Evolutionary conservation across 192 early-diverging fungal species (phyloP).

Genomic region (Backusella sp.): DNA sequence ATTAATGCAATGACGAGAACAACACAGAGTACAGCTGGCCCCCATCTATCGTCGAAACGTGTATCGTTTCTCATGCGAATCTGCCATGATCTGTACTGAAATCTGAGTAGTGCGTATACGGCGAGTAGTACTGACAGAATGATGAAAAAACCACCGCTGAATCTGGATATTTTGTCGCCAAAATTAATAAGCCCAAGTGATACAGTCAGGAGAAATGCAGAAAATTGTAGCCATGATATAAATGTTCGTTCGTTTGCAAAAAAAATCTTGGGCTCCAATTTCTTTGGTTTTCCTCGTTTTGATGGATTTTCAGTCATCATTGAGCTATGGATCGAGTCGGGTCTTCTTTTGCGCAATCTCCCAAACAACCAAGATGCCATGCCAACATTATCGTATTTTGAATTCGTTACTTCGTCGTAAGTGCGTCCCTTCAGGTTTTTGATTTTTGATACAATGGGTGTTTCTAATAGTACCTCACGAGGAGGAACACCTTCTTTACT

Average conservation of each 20-base stretch:
- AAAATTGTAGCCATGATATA: conserved; percentile 76
- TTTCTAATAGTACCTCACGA: background rate
- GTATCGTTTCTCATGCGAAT: conserved; percentile 10
- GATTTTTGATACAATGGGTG: background rate
- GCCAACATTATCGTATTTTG: background rate
- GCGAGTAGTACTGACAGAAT: conserved; percentile 19
- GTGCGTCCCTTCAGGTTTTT: background rate
- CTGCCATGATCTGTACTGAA: conserved; percentile 29
- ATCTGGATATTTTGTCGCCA: conserved; percentile 34
- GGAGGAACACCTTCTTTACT: background rate
- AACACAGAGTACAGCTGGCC: conserved; percentile 30
- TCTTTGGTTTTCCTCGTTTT: conserved; percentile 13
- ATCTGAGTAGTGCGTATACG: conserved; percentile 25
- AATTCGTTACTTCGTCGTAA: background rate
- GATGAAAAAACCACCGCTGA: conserved; percentile 29
- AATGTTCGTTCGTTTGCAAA: conserved; percentile 91
- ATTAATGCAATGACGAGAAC: conserved; percentile 24
- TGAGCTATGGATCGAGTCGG: background rate
- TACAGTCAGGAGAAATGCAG: conserved; percentile 59
- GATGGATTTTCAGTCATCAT: background rate
- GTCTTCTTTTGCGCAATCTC: background rate
- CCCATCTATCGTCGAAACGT: conserved; percentile 30
- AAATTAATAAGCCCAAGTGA: conserved; percentile 69
- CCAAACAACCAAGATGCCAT: background rate
- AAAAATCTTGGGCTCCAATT: conserved; percentile 63